phyloP scores from a whole-genome alignment of 2,329 filamentous ascomycete genomes.

The Sporothrix schenckii region DNA sequence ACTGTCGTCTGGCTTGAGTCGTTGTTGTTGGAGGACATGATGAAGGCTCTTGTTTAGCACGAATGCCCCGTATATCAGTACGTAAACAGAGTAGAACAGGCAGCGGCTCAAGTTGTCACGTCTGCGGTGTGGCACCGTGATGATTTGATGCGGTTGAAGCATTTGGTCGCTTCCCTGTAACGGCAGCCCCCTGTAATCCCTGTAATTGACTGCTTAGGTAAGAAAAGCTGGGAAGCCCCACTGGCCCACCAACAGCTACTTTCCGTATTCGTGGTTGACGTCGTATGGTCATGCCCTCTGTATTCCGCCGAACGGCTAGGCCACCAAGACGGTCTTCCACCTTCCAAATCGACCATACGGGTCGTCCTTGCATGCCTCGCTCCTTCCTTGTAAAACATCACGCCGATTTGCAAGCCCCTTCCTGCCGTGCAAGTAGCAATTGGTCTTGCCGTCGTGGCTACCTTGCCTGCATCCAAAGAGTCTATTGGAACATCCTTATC shows the following conservation, averaged over 20 bases:
- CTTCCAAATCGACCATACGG: neutral
- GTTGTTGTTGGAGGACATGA: slow-evolving; percentile 41
- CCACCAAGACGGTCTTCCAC: neutral
- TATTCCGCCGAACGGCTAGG: neutral
- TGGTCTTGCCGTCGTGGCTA: too few relatives aligned
- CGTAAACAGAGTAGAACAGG: neutral
- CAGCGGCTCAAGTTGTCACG: neutral
- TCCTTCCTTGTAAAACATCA: neutral
- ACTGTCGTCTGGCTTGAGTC: slow-evolving; percentile 46
- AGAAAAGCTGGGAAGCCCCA: slow-evolving; percentile 5
- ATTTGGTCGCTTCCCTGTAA: neutral
- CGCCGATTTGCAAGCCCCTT: neutral
- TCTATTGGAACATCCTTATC: slow-evolving; percentile 6
- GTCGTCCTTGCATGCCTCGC: neutral
- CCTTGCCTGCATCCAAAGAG: neutral
- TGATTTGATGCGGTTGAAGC: slow-evolving; percentile 1
- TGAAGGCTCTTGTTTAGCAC: neutral
- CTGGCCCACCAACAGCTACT: neutral
- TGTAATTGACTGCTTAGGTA: slow-evolving; percentile 21
- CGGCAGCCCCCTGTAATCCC: too few relatives aligned
- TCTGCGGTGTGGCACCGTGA: neutral
- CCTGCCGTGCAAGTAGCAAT: slow-evolving; percentile 7
- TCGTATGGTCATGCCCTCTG: neutral
- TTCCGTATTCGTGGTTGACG: too few relatives aligned
- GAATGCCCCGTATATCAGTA: neutral